These are phyloP conservation scores for Claviceps digitariae DNA, from an alignment of 2,329 filamentous ascomycete species.

Conservation along the genomic window DNA sequence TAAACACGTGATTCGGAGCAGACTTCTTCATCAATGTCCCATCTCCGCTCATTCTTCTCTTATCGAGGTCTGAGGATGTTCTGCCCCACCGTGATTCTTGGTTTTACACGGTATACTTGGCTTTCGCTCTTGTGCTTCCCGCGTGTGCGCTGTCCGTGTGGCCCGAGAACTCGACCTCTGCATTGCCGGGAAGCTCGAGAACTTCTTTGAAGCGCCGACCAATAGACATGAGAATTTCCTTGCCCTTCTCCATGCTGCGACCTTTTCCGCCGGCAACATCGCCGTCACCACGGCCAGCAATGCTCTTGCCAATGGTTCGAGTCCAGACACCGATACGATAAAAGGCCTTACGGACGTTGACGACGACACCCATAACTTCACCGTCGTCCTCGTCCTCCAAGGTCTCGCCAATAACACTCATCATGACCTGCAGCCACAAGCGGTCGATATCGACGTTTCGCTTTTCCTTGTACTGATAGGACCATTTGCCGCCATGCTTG, in stretches of 20 bases:
- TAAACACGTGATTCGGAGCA: conserved; percentile 3
- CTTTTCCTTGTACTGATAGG: conserved; percentile 96
- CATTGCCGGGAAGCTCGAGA: conserved; percentile 61
- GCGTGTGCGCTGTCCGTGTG: conserved; percentile 89
- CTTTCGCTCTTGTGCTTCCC: conserved; percentile 89
- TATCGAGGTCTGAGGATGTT: neutral
- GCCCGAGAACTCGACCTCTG: conserved; percentile 86
- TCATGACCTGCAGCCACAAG: conserved; percentile 93
- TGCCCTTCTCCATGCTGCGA: conserved; percentile 66
- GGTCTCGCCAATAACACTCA: conserved; percentile 92
- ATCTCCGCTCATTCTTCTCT: conserved; percentile 3
- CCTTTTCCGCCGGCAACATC: conserved; percentile 66
- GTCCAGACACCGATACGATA: conserved; percentile 98
- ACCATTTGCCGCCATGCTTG: conserved; percentile 99
- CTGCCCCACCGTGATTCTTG: neutral
- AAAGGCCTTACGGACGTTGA: conserved; percentile 97
- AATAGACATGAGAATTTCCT: conserved; percentile 71
- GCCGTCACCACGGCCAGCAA: conserved; percentile 60
- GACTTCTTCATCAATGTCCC: conserved; percentile 14
- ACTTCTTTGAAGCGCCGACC: conserved; percentile 88
- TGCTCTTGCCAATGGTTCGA: conserved; percentile 75
- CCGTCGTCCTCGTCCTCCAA: conserved; percentile 89
- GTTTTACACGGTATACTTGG: conserved; percentile 75
- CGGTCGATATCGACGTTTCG: conserved; percentile 82
- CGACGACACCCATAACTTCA: conserved; percentile 97